Evolutionary conservation across 805 yeast species (phyloP), one percentile per base, ranked within the genome.

Genomic region (Candida michaelii): DNA sequence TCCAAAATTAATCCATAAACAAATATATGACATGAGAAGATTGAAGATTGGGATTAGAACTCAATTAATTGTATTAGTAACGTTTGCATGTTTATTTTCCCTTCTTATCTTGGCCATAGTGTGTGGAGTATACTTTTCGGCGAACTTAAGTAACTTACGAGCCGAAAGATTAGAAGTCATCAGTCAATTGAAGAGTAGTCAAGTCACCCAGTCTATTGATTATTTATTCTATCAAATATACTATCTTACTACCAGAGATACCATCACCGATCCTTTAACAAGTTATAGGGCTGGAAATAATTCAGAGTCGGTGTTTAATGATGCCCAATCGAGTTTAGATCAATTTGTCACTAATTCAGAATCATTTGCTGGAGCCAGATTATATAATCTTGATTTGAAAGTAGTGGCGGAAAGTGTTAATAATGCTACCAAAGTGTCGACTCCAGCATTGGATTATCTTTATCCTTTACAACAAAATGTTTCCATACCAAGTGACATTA

Each of bases 111-210:
- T 89, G 34, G 89, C 93, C 5, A 69, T 85, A 15, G 89, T 85
- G 17, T 79, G 88, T 8, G 93, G 71, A 38, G 76, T 84, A 3
- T 86, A 86, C 60, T 87, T 85, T 59, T 77, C 87, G 3, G 60
- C 69, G 15, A 83, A 79, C 48, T 78, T 83, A 45, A 74, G 80
- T 23, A 63, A 74, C 36, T 62, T 85, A 33, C 71, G 95, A 53
- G 79, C 82, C 1, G 89, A 86, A 47, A 75, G 89, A 43, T 66
- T 89, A 18, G 78, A 77, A 52, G 87, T 87, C 33, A 85, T 89
- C 15, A 85, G 96, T 2, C 85, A 85, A 59, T 67, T 89, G 43
- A 89, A 88, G 60, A 80, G 91, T 0, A 77, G 90, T 0, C 96
- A 89, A 60, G 69, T 89, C 15, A 75, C 74, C 42, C 96, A 88